Conservation (phyloP, 495 filamentous ascomycete genomes). For the Penicillium psychrofluorescens region DNA sequence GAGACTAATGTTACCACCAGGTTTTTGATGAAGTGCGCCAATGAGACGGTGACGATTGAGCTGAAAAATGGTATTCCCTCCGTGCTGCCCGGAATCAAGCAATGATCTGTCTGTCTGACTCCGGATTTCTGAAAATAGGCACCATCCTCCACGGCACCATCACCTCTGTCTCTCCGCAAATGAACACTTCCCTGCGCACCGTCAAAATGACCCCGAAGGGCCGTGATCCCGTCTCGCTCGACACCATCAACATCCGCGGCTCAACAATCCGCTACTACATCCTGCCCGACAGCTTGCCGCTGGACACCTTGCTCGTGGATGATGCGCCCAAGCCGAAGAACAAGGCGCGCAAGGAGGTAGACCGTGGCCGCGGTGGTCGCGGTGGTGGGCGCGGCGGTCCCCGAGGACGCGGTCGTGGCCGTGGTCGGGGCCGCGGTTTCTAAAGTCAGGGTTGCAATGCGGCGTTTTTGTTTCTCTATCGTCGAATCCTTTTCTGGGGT, state of each 20-base stretch:
- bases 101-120: too few relatives aligned
- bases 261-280: conserved; percentile 91
- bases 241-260: conserved; percentile 94
- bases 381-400: conserved; percentile 50
- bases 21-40: conserved; percentile 97
- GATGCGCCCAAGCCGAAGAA: conserved; percentile 98
- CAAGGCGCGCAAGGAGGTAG: conserved; percentile 92
- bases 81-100: conserved; percentile 1
- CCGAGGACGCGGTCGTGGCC: conserved; percentile 50
- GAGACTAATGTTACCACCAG: conserved; percentile 38
- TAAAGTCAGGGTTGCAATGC: conserved; percentile 14
- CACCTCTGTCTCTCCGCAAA: conserved; percentile 86
- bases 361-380: conserved; percentile 57
- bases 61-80: conserved; percentile 77
- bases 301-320: conserved; percentile 91
- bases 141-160: conserved; percentile 95
- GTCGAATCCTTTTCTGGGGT: conserved; percentile 3
- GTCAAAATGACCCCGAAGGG: conserved; percentile 90
- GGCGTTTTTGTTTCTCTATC: conserved; percentile 13
- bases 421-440: conserved; percentile 50
- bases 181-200: conserved; percentile 90
- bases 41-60: conserved; percentile 96
- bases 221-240: conserved; percentile 77
- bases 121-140: conserved; percentile 40
- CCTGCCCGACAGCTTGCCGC: conserved; percentile 85